Evolutionary conservation across 306 rosid genomes (phyloP), one percentile per base, ranked within the genome.

Genomic region (Betula pendula): DNA sequence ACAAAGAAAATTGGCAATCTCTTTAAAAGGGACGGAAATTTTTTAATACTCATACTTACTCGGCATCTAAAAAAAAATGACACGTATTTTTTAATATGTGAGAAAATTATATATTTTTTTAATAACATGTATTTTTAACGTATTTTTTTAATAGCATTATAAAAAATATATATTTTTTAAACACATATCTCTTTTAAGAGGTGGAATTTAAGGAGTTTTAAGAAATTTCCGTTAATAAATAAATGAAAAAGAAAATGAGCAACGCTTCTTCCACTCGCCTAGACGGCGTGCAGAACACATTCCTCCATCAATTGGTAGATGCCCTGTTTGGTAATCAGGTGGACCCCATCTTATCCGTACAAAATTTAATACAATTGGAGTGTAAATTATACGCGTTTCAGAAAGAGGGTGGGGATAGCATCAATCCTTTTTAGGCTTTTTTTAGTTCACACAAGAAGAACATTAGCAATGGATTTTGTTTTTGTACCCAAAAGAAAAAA

Each of bases 281-380:
- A 0, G 6, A 49, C 17, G 27, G 47, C 76, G 79, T 76, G 29
- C 17, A 11, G 1, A 2, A 29, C 77, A 42, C 65, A 45, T 44
- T 44, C 19, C 49, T 74, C 76, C 49, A 74, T 19, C 59, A 63
- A 53, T 0, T 38, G 6, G 74, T 10, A n/a, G n/a, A n/a, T n/a
- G n/a, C n/a, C n/a, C 2, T 22, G 38, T 27, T 16, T 19, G n/a
- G n/a, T n/a, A n/a, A n/a, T n/a, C 6, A 3, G 44, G 71, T 24
- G 78, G 87, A 73, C 15, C 84, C 90, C 85, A 72, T 3, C 52
- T 7, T 66, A 81, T 79, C 83, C 52, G 63, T 35, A 59, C 82
- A 81, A n/a, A 45, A 20, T 13, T 14, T 14, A 74, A 47, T 33
- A 27, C 75, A 10, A 80, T 83, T 83, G 83, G 91, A 42, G 25